Evolutionary conservation across 1,284 basidiomycete species (phyloP), one percentile per base, ranked within the genome.

Genomic region (Earliella scabrosa): DNA sequence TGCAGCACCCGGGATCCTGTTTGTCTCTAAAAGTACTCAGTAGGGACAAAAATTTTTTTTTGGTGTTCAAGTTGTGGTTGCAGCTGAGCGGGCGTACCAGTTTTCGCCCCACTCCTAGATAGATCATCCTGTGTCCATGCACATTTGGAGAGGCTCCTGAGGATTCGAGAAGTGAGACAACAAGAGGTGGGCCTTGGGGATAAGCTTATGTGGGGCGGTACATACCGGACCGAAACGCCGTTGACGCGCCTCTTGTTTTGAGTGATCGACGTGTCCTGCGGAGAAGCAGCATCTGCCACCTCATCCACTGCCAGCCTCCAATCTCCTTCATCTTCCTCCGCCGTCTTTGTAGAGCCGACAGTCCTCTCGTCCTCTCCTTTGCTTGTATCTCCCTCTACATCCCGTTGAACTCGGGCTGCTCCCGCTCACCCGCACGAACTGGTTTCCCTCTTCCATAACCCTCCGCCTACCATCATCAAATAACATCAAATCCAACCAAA

Each of bases 401-500:
- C 48, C 50, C 50, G 56, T 46, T 47, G 51, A 56, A 58, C 53
- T 50, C 53, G 52, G 56, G 53, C 53, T 48, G 56, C 39, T 47
- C 50, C 8, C 10, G 16, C 20, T 31, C 29, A 27, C 11, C 20
- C 11, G n/a, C 16, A 26, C 29, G 21, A 35, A 39, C 27, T 44
- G 41, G 50, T 45, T 45, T n/a, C n/a, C n/a, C n/a, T 45, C 50
- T 38, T n/a, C 46, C 27, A 31, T 5, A 32, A 21, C 18, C 36
- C 20, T 45, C 23, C n/a, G 24, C 4, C 38, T 32, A 39, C 4
- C 26, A 11, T 18, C 27, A 18, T 35, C 26, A 14, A 31, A 5
- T 35, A 16, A 24, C 36, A 24, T 35, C 45, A 14, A 24, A 18
- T 18, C 11, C 26, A 26, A 7, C 27, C 21, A 26, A 21, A 47